Evolutionary conservation across 1,284 basidiomycete genomes (phyloP), one percentile per base, ranked within the genome.

Genomic region (Abortiporus biennis): DNA sequence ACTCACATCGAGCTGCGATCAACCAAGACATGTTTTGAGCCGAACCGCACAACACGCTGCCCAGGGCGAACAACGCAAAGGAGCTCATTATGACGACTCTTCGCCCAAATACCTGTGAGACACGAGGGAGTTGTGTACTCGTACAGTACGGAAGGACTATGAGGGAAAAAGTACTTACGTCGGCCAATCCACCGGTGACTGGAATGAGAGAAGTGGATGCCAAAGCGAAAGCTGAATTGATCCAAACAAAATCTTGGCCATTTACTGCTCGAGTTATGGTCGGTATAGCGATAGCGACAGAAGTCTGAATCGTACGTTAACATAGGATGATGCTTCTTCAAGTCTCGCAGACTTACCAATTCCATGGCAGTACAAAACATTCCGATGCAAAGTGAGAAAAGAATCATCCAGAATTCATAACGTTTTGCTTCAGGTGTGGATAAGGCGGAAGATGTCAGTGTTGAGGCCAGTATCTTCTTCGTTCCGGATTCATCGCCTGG

Each of bases 271-370:
- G 43, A 6, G 59, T 50, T 37, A 65, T 66, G 1, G 57, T 63
- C 1, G 64, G 64, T 3, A 62, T 53, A 0, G 63, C 61, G 1
- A 60, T 64, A 2, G 60, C 56, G 17, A 66, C 54, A 17, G 55
- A 54, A 1, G 61, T 61, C 62, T 65, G 41, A n/a, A n/a, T n/a
- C n/a, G n/a, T n/a, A n/a, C n/a, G 23, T n/a, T 15, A 1, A 33
- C 16, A 4, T 12, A 19, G 25, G 2, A 35, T 12, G n/a, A n/a
- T n/a, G n/a, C n/a, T n/a, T n/a, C n/a, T n/a, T n/a, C n/a, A n/a
- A n/a, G n/a, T 6, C 2, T 21, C n/a, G n/a, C n/a, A n/a, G n/a
- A 47, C 42, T 17, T 30, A 48, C 51, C 23, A 53, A 36, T 15
- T 53, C 52, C 11, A 53, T 32, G 4, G 52, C 52, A 12, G 47